A percentile compares a stretch with the other conserved stretches of the same genome.
phyloP scores from a whole-genome alignment of 2,329 filamentous ascomycete species.

The Clonostachys rosea region DNA sequence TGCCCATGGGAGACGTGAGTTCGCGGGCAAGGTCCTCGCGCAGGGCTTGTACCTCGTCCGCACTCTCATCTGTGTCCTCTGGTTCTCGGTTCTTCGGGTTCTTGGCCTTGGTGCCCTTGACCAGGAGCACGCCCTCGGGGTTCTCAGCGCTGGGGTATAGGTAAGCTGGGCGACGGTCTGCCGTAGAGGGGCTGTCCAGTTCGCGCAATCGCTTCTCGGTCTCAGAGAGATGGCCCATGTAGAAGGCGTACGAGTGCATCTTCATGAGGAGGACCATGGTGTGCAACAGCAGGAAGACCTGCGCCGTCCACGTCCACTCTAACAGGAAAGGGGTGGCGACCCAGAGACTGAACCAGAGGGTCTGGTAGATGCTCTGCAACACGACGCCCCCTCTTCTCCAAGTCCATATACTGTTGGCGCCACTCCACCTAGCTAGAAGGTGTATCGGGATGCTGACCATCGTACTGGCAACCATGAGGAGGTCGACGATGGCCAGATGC shows the following conservation, averaged over 20 bases:
- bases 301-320: constrained; percentile 94
- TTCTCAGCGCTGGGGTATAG: constrained; percentile 61
- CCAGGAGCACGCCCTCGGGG: not conserved
- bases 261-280: constrained; percentile 95
- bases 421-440: constrained; percentile 52
- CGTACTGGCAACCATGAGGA: constrained; percentile 78
- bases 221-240: constrained; percentile 91
- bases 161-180: constrained; percentile 64
- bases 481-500: constrained; percentile 79
- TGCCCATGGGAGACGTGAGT: constrained; percentile 84
- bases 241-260: constrained; percentile 98
- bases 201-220: constrained; percentile 75
- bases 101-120: constrained; percentile 13
- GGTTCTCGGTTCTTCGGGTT: not conserved
- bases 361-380: constrained; percentile 79
- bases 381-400: constrained; percentile 78
- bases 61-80: constrained; percentile 13
- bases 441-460: constrained; percentile 71
- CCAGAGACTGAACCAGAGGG: constrained; percentile 77
- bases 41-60: constrained; percentile 59
- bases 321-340: constrained; percentile 78
- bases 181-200: constrained; percentile 66
- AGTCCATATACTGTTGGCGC: constrained; percentile 47
- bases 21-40: constrained; percentile 87
- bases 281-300: constrained; percentile 91